Conservation (phyloP, 192 early-diverging fungal genomes). For the Phlyctochytrium arcticum region DNA sequence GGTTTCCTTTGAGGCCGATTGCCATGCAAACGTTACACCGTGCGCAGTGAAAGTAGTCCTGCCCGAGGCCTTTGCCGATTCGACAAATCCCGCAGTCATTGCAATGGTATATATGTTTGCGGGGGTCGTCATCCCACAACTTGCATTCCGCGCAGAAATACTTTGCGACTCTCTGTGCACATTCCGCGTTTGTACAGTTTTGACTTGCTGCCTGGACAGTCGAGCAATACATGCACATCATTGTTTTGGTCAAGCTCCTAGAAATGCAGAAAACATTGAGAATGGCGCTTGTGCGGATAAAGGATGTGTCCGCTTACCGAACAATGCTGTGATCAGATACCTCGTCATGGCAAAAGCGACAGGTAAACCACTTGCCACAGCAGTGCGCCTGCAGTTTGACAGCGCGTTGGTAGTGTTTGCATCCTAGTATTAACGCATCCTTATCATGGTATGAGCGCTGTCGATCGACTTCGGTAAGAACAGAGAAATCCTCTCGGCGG, state of each 20-base stretch:
- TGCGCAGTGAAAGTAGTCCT: constrained; percentile 88
- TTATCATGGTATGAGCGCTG: constrained; percentile 40
- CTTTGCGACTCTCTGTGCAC: constrained; percentile 56
- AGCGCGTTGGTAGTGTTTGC: constrained; percentile 73
- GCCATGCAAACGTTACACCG: constrained; percentile 90
- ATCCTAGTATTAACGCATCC: constrained; percentile 53
- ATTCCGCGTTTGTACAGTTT: constrained; percentile 60
- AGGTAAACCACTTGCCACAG: constrained; percentile 68
- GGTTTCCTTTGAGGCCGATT: constrained; percentile 63
- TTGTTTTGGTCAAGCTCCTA: constrained; percentile 65
- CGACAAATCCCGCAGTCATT: constrained; percentile 90
- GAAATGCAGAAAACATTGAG: not conserved
- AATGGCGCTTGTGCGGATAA: not conserved
- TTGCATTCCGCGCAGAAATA: constrained; percentile 91
- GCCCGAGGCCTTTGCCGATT: constrained; percentile 70
- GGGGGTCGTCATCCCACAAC: constrained; percentile 82
- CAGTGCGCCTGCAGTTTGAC: constrained; percentile 72
- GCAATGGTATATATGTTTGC: constrained; percentile 91
- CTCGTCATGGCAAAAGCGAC: constrained; percentile 78
- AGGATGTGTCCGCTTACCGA: constrained; percentile 41
- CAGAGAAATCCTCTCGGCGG: constrained; percentile 28
- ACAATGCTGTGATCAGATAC: constrained; percentile 61
- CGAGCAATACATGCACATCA: constrained; percentile 93
- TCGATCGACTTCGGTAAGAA: constrained; percentile 45
- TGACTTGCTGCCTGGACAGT: constrained; percentile 75